phyloP scores from a whole-genome alignment of 176 grass and related monocot species.

The Oryza coarctata region DNA sequence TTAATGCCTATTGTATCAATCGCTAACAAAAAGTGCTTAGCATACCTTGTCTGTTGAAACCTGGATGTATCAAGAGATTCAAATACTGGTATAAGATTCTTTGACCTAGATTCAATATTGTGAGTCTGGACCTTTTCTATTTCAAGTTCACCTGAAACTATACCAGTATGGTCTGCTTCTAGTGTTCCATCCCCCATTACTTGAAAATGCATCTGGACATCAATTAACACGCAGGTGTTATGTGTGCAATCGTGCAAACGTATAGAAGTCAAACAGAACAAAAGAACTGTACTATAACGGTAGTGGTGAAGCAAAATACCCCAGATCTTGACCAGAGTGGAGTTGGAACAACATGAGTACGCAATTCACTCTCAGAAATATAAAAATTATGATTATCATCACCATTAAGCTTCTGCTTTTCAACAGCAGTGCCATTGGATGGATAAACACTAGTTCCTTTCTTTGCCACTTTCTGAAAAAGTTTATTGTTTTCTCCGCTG shows the following conservation, averaged over 20 bases:
- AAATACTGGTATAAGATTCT: conserved; percentile 81
- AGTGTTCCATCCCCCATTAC: conserved; percentile 50
- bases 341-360: conserved; percentile 60
- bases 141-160: conserved; percentile 59
- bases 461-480: conserved; percentile 57
- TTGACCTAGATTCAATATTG: conserved; percentile 70
- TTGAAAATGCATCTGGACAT: conserved; percentile 76
- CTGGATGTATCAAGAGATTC: conserved; percentile 66
- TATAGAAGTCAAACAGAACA: conserved; percentile 26
- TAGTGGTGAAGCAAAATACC: conserved; percentile 50
- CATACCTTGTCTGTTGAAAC: conserved; percentile 78
- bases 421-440: conserved; percentile 27
- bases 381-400: conserved; percentile 70
- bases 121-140: conserved; percentile 63
- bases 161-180: conserved; percentile 20
- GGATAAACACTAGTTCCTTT: conserved; percentile 57
- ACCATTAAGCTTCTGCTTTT: conserved; percentile 41
- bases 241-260: neutral
- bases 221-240: conserved; percentile 26
- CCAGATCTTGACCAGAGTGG: conserved; percentile 83
- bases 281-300: neutral
- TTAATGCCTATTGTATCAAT: neutral
- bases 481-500: conserved; percentile 53
- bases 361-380: conserved; percentile 89
- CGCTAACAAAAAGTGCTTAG: neutral